A percentile compares a stretch with the other conserved stretches of the same genome.
phyloP scores from a whole-genome alignment of 2,329 filamentous ascomycete species.

The Lasiodiplodia gonubiensis region DNA sequence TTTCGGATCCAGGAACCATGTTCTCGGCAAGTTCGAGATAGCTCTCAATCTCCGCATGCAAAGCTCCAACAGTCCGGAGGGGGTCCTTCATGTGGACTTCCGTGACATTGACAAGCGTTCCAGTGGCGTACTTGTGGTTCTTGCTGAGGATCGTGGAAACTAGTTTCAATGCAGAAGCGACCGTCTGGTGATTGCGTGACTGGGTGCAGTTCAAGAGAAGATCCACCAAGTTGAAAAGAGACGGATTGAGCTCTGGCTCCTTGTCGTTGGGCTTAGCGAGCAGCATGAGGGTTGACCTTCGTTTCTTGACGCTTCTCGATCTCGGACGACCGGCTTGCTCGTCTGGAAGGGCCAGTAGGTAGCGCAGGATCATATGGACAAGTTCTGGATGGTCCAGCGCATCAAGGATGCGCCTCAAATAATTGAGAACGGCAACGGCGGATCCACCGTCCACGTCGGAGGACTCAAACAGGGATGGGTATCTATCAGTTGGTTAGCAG shows the following conservation, averaged over 20 bases:
- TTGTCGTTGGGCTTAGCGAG: conserved; percentile 78
- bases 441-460: conserved; percentile 97
- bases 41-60: conserved; percentile 76
- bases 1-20: conserved; percentile 71
- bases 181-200: conserved; percentile 85
- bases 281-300: conserved; percentile 87
- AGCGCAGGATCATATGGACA: conserved; percentile 91
- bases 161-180: conserved; percentile 85
- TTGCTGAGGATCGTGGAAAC: conserved; percentile 84
- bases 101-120: conserved; percentile 74
- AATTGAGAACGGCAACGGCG: conserved; percentile 92
- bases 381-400: conserved; percentile 91
- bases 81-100: conserved; percentile 60
- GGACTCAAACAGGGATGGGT: conserved; percentile 93
- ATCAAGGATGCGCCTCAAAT: conserved; percentile 87
- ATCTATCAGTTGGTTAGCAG: conserved; percentile 58
- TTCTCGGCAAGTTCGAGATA: conserved; percentile 71
- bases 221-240: conserved; percentile 92
- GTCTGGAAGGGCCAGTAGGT: conserved; percentile 82
- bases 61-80: conserved; percentile 72
- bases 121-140: conserved; percentile 85
- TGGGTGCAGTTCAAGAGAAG: conserved; percentile 83
- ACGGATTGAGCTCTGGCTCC: conserved; percentile 77
- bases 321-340: conserved; percentile 32
- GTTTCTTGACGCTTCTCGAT: conserved; percentile 70